Evolutionary conservation across 208 protist species (phyloP).

Genomic region (Trypanosoma rangeli): DNA sequence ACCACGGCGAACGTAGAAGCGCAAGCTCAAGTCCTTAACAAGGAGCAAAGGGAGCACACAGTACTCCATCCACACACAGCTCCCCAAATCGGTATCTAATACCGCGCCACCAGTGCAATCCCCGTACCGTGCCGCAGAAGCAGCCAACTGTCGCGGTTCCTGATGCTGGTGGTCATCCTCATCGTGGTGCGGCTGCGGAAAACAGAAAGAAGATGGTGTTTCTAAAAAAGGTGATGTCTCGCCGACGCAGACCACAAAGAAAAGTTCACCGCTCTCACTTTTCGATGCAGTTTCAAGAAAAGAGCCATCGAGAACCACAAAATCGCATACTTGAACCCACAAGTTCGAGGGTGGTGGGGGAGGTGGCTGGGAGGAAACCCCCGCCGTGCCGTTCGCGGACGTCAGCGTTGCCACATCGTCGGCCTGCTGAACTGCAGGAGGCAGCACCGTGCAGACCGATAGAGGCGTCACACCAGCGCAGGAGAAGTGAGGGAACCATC

Average conservation of each 20-base stretch:
- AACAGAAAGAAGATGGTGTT: background rate
- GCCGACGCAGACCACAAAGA: background rate
- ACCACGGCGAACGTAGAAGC: background rate
- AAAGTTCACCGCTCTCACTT: background rate
- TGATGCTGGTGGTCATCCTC: background rate
- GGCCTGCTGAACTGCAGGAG: background rate
- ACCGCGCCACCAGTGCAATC: slow-evolving; percentile 4
- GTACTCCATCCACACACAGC: slow-evolving; percentile 8
- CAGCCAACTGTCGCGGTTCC: background rate
- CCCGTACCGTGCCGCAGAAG: background rate
- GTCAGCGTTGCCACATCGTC: background rate
- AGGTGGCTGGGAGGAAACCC: background rate
- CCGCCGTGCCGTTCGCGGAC: background rate
- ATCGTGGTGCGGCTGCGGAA: background rate
- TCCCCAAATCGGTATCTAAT: background rate
- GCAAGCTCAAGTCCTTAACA: background rate
- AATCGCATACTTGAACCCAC: slow-evolving; percentile 6
- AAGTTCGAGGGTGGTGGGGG: slow-evolving; percentile 2
- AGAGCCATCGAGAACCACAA: background rate
- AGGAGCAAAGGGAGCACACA: slow-evolving; percentile 9
- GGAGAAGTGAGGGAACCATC: background rate
- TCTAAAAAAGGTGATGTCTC: background rate
- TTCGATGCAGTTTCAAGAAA: background rate
- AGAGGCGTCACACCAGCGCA: slow-evolving; percentile 15
- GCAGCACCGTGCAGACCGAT: background rate